A percentile compares a stretch with the other conserved stretches of the same genome.
These are phyloP conservation scores for Xylariaceae sp. DNA, from an alignment of 2,329 filamentous ascomycete genomes.

Conservation along the genomic window DNA sequence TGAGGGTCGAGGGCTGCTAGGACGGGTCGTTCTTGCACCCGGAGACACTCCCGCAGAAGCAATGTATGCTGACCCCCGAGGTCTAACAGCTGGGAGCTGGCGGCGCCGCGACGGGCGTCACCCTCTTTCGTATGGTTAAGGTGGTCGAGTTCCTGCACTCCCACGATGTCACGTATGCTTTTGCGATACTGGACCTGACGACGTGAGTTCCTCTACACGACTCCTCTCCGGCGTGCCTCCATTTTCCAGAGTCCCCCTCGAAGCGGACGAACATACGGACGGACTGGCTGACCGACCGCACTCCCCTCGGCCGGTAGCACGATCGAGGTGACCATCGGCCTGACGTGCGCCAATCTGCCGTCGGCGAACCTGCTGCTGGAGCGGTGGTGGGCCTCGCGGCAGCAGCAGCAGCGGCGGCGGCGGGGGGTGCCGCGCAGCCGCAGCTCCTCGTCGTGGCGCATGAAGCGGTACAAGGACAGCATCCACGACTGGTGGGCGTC, in stretches of 20 bases:
- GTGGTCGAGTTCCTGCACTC: constrained; percentile 15
- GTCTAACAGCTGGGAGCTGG: constrained; percentile 25
- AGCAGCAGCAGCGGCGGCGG: background rate
- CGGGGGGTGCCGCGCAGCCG: constrained; percentile 2
- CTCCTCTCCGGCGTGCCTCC: background rate
- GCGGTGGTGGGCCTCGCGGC: background rate
- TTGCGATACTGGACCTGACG: constrained; percentile 9
- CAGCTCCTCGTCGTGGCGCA: background rate
- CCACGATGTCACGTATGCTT: constrained; percentile 18
- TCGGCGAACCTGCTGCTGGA: constrained; percentile 13
- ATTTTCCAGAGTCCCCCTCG: too few relatives aligned
- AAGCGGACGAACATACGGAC: too few relatives aligned
- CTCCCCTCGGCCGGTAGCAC: constrained; percentile 3
- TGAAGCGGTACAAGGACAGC: background rate
- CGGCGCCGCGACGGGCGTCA: constrained; percentile 21
- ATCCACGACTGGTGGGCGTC: background rate
- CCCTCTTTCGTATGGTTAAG: constrained; percentile 19
- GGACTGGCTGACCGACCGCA: too few relatives aligned
- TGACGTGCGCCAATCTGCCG: constrained; percentile 22
- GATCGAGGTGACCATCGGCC: constrained; percentile 19
- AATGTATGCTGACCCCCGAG: too few relatives aligned
- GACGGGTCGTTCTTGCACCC: too few relatives aligned
- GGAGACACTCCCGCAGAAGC: too few relatives aligned
- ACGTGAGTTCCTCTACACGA: constrained; percentile 1
- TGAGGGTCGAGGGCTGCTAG: too few relatives aligned